A percentile compares a stretch with the other conserved stretches of the same genome.
Evolutionary conservation across 2,329 filamentous ascomycete species (phyloP).

Genomic region (Fusarium sp.): DNA sequence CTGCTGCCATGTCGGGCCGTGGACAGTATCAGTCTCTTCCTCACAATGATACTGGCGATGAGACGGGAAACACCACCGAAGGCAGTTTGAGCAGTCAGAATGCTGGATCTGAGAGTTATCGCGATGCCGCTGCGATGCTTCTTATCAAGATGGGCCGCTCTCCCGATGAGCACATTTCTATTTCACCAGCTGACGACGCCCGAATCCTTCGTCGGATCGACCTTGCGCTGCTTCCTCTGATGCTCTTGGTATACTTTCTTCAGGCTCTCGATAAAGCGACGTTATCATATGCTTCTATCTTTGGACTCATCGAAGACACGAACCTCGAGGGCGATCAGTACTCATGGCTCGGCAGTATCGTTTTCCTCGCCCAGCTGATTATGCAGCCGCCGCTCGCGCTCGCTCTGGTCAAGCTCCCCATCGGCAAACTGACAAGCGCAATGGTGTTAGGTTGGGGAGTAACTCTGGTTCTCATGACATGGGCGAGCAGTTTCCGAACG

Average conservation of each 20-base stretch:
- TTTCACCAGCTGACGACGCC: conserved; percentile 55
- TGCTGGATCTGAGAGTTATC: conserved; percentile 34
- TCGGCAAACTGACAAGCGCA: conserved; percentile 73
- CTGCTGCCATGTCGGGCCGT: conserved; percentile 5
- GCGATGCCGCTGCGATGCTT: conserved; percentile 63
- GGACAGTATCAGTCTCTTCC: conserved; percentile 47
- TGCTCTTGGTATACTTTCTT: conserved; percentile 74
- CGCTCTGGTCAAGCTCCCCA: conserved; percentile 71
- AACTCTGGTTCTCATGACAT: conserved; percentile 66
- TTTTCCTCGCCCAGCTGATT: conserved; percentile 73
- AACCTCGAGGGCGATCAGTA: conserved; percentile 69
- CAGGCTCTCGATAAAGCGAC: conserved; percentile 76
- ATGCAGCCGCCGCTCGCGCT: conserved; percentile 71
- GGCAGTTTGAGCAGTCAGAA: conserved; percentile 3
- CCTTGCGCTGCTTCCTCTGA: conserved; percentile 59
- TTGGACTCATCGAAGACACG: conserved; percentile 73
- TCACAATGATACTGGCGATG: conserved; percentile 37
- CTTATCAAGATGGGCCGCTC: conserved; percentile 59
- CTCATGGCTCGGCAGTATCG: conserved; percentile 74
- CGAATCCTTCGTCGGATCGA: conserved; percentile 59
- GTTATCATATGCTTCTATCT: conserved; percentile 73
- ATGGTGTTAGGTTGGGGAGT: conserved; percentile 70
- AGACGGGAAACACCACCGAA: conserved; percentile 20
- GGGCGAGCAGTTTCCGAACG: conserved; percentile 64
- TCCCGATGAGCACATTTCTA: conserved; percentile 52